Conservation (phyloP, 2,329 filamentous ascomycete genomes). For the Xylaria sp. region DNA sequence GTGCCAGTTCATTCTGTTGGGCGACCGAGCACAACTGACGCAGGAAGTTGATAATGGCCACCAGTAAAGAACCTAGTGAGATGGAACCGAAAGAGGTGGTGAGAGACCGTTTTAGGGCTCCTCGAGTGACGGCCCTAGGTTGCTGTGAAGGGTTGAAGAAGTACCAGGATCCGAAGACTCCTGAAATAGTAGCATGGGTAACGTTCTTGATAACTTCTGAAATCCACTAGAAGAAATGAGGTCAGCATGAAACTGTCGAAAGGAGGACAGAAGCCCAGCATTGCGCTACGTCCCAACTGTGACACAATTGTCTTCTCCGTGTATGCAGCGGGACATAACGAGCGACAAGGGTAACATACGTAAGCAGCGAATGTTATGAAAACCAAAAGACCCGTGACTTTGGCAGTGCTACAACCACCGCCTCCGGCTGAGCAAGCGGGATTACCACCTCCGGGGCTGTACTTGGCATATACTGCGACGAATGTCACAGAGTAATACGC, state of each 20-base stretch:
- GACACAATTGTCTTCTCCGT: not conserved
- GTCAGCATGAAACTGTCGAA: constrained; percentile 16
- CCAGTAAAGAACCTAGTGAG: constrained; percentile 83
- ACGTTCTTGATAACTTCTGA: constrained; percentile 94
- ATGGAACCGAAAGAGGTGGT: constrained; percentile 96
- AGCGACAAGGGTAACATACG: constrained; percentile 54
- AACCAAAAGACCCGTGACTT: constrained; percentile 84
- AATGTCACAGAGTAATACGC: constrained; percentile 90
- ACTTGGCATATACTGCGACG: constrained; percentile 87
- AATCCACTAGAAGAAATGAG: constrained; percentile 66
- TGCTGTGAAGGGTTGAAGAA: constrained; percentile 81
- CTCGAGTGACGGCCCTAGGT: constrained; percentile 81
- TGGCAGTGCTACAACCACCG: constrained; percentile 76
- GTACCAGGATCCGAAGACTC: constrained; percentile 94
- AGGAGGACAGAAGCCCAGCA: not conserved
- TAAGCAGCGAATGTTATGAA: constrained; percentile 93
- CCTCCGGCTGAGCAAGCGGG: constrained; percentile 63
- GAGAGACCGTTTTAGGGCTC: constrained; percentile 82
- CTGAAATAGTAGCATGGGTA: constrained; percentile 86
- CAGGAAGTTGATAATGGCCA: constrained; percentile 87
- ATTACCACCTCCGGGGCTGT: constrained; percentile 70
- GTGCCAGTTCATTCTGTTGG: constrained; percentile 69
- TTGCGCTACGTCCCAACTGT: not conserved
- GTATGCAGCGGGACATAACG: not conserved
- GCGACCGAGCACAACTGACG: constrained; percentile 86